Evolutionary conservation across 2,329 filamentous ascomycete species (phyloP).

Genomic region (Epichloe amarillans): DNA sequence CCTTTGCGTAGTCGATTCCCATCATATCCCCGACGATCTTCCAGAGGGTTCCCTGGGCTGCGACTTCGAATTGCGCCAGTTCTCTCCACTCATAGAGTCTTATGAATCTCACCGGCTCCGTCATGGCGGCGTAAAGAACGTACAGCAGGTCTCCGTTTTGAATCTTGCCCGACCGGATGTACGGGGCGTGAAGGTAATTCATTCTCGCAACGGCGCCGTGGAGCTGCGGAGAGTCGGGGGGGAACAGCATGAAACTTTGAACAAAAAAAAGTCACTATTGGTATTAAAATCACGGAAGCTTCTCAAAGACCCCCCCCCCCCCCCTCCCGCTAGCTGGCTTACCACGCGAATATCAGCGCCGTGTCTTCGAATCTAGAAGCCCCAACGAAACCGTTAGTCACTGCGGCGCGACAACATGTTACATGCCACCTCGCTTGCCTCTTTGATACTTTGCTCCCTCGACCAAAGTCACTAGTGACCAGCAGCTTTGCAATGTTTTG

Average conservation of each 20-base stretch:
- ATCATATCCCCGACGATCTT: conserved; percentile 60
- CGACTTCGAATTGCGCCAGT: conserved; percentile 52
- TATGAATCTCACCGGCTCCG: conserved; percentile 52
- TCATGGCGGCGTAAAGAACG: conserved; percentile 43
- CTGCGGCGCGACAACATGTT: neutral
- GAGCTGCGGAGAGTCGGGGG: conserved; percentile 16
- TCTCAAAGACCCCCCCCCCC: too few species aligned
- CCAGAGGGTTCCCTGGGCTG: conserved; percentile 57
- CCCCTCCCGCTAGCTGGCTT: conserved; percentile 3
- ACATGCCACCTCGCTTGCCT: conserved; percentile 13
- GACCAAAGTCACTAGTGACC: conserved; percentile 23
- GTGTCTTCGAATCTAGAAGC: conserved; percentile 29
- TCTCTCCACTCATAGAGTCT: conserved; percentile 55
- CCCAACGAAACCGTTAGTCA: neutral
- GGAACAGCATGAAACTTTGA: conserved; percentile 17
- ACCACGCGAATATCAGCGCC: conserved; percentile 23
- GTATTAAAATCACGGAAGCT: too few species aligned
- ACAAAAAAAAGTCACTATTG: neutral
- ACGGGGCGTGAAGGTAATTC: conserved; percentile 26
- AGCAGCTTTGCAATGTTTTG: conserved; percentile 25
- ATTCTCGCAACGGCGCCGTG: conserved; percentile 25
- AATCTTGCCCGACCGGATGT: conserved; percentile 22
- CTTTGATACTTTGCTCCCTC: conserved; percentile 19
- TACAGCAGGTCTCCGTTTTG: conserved; percentile 25
- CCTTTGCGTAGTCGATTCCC: conserved; percentile 40